phyloP scores from a whole-genome alignment of 257 asterid genomes.

The Phtheirospermum japonicum region DNA sequence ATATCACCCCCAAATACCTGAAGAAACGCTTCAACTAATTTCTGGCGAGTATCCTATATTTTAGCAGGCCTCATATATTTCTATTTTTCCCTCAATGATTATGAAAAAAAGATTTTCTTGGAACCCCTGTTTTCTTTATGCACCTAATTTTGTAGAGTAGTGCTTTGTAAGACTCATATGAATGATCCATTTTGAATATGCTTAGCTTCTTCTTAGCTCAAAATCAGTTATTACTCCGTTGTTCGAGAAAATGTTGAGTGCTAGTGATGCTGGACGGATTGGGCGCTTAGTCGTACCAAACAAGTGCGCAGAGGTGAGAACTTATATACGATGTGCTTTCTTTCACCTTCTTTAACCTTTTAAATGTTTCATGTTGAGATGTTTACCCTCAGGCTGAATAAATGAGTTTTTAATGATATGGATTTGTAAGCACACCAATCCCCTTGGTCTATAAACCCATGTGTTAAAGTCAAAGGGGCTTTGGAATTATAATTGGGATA shows the following conservation, averaged over 20 bases:
- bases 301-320: conserved; percentile 92
- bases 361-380: conserved; percentile 16
- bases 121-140: conserved; percentile 13
- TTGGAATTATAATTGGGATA: conserved; percentile 4
- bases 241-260: conserved; percentile 91
- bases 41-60: conserved; percentile 80
- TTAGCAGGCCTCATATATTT: conserved; percentile 16
- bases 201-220: conserved; percentile 64
- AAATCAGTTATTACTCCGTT: conserved; percentile 71
- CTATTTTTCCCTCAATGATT: conserved; percentile 26
- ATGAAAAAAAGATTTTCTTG: conserved; percentile 11
- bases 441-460: background rate
- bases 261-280: conserved; percentile 92
- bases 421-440: conserved; percentile 15
- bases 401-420: background rate
- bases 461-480: conserved; percentile 12
- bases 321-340: conserved; percentile 24
- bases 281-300: conserved; percentile 95
- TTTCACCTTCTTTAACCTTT: conserved; percentile 14
- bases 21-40: conserved; percentile 63
- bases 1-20: conserved; percentile 62
- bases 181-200: conserved; percentile 28
- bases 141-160: conserved; percentile 10
- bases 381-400: conserved; percentile 7
- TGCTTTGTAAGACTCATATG: conserved; percentile 21